These are phyloP conservation scores for Geosmithia flava DNA, from an alignment of 2,329 filamentous ascomycete genomes.

Conservation along the genomic window DNA sequence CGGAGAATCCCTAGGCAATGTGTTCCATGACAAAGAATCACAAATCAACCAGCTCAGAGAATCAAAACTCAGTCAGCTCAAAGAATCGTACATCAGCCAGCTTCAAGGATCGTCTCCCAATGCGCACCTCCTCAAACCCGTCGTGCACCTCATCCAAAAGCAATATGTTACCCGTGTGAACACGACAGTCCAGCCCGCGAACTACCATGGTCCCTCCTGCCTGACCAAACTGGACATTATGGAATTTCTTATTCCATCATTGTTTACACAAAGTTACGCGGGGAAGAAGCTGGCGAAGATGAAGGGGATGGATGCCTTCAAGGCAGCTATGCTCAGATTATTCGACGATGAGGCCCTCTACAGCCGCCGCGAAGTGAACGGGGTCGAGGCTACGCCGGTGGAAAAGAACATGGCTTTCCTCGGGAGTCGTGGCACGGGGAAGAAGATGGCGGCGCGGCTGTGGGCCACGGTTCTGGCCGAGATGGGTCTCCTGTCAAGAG, in stretches of 20 bases:
- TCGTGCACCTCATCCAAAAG: too few relatives aligned
- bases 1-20: too few relatives aligned
- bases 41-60: too few relatives aligned
- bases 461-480: slow-evolving; percentile 49
- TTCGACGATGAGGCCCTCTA: slow-evolving; percentile 39
- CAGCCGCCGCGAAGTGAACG: slow-evolving; percentile 41
- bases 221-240: slow-evolving; percentile 45
- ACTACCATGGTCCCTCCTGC: slow-evolving; percentile 29
- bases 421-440: slow-evolving; percentile 51
- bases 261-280: slow-evolving; percentile 28
- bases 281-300: slow-evolving; percentile 40
- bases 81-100: too few relatives aligned
- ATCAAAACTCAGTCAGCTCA: too few relatives aligned
- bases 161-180: too few relatives aligned
- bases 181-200: too few relatives aligned
- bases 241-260: slow-evolving; percentile 35
- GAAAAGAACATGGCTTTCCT: slow-evolving; percentile 47
- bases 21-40: too few relatives aligned
- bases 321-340: slow-evolving; percentile 33
- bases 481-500: slow-evolving; percentile 42
- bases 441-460: slow-evolving; percentile 50
- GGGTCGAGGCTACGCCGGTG: slow-evolving; percentile 33
- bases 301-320: slow-evolving; percentile 41
- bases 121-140: too few relatives aligned
- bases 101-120: too few relatives aligned